A percentile compares a stretch with the other conserved stretches of the same genome.
These are phyloP conservation scores for Salix udensis DNA, from an alignment of 345 rosid species.

Conservation along the genomic window DNA sequence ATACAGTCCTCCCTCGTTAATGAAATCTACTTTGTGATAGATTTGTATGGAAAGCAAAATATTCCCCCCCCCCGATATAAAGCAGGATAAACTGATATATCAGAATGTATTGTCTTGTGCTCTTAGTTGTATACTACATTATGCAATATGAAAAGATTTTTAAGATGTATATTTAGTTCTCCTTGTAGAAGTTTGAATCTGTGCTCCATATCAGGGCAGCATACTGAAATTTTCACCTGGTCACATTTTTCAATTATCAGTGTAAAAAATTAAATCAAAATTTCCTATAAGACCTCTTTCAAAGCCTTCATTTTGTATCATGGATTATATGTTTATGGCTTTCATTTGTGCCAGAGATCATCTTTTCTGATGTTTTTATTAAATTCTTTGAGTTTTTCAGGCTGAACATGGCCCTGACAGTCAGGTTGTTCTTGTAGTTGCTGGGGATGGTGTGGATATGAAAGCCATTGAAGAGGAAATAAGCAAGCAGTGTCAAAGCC, in stretches of 20 bases:
- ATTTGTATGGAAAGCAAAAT: too few relatives aligned
- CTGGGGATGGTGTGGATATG: conserved; percentile 70
- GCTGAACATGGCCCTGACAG: conserved; percentile 99
- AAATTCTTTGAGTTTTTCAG: conserved; percentile 34
- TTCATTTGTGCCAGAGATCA: not conserved
- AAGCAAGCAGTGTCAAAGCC: conserved; percentile 58
- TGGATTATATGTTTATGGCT: not conserved
- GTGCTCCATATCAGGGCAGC: not conserved
- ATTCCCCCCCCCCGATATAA: too few relatives aligned
- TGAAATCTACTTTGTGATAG: not conserved
- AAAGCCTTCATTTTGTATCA: not conserved
- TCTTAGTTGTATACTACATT: too few relatives aligned
- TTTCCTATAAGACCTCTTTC: not conserved
- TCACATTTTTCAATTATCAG: not conserved
- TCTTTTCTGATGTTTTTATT: not conserved
- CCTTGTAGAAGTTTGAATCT: not conserved
- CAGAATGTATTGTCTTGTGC: not conserved
- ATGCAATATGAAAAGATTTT: not conserved
- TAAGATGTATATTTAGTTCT: not conserved
- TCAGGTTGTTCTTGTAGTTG: conserved; percentile 85
- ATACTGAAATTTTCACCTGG: not conserved
- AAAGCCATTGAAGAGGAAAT: conserved; percentile 76
- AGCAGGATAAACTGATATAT: not conserved
- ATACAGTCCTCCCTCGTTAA: not conserved
- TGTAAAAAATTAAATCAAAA: not conserved